Percentiles rank a stretch among this genome's conserved stretches.
Conservation (phyloP, 148 eudicot species). For the Polygonum maritimum region DNA sequence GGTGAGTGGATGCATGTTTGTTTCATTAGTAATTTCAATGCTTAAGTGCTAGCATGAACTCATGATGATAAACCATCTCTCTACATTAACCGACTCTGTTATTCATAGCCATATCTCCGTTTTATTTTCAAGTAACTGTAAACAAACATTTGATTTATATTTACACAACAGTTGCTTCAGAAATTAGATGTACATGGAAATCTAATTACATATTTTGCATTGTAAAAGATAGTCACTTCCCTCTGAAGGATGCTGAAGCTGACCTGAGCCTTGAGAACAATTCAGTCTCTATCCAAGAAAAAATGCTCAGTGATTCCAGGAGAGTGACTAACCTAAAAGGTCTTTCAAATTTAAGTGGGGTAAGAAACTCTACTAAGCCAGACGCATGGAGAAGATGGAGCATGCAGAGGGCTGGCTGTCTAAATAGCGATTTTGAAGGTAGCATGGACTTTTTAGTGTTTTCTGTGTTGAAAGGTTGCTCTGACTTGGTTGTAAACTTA, state of each 20-base stretch:
- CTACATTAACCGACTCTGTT: background rate
- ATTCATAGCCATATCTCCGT: background rate
- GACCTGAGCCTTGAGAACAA: background rate
- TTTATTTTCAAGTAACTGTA: background rate
- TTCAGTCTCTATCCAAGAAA: conserved; percentile 14
- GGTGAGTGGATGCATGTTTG: conserved; percentile 33
- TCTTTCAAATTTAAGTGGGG: conserved; percentile 15
- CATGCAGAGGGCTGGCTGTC: conserved; percentile 42
- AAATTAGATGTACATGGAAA: background rate
- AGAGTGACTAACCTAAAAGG: background rate
- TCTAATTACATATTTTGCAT: conserved; percentile 19
- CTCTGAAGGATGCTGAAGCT: conserved; percentile 20
- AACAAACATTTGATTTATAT: background rate
- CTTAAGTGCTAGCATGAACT: background rate
- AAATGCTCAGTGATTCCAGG: conserved; percentile 17
- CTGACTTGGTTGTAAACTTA: background rate
- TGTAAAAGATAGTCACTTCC: conserved; percentile 43
- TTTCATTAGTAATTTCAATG: background rate
- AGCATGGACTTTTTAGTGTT: conserved; percentile 1
- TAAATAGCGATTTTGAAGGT: conserved; percentile 60
- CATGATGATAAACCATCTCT: background rate
- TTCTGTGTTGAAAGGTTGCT: background rate
- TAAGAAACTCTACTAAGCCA: conserved; percentile 27
- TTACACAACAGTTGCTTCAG: background rate
- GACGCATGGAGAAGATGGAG: conserved; percentile 64